Evolutionary conservation across 78 protist genomes (phyloP), one percentile per base, ranked within the genome.

Genomic region (Dictyostelium intermedium): DNA sequence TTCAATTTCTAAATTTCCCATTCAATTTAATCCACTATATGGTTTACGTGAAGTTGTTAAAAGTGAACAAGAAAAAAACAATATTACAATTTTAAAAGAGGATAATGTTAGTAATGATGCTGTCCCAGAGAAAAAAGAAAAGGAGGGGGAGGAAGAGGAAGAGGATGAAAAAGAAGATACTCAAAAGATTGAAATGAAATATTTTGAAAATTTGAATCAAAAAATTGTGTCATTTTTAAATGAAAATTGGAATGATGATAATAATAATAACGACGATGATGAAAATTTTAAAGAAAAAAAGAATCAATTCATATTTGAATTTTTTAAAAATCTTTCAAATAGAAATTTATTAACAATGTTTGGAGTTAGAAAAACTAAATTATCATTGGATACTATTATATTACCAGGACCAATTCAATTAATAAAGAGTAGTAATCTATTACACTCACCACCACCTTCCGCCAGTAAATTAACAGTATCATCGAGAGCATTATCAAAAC

Each of bases 401-500:
- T 41, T 41, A 43, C 89, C 89, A 27, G 77, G 89, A 30, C 94
- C 94, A 18, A 80, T 89, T 70, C 27, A 60, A 43, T 47, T 89
- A 34, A 89, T 89, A 43, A 89, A 89, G 23, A 32, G 35, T 4
- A 66, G 79, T 34, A 89, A 89, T 70, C 32, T 47, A 69, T 66
- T 66, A 30, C 79, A 89, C 30, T 27, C 53, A 50, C 87, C 87
- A 25, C 60, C 60, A 14, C 45, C 79, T 16, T n/a, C 37, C 5
- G 1, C 50, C 20, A 16, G 72, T 25, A 61, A 47, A 34, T 47
- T 89, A 10, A 63, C 94, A 25, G 87, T 80, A 20, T 63, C 87
- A 30, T 61, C 87, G 14, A n/a, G 87, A 35, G 94, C 94, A 6
- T 43, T 89, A 23, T 89, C 82, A 16, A 89, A 89, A 45, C 94